Evolutionary conservation across 331 rosid genomes (phyloP).

Genomic region (Arachis monticola): DNA sequence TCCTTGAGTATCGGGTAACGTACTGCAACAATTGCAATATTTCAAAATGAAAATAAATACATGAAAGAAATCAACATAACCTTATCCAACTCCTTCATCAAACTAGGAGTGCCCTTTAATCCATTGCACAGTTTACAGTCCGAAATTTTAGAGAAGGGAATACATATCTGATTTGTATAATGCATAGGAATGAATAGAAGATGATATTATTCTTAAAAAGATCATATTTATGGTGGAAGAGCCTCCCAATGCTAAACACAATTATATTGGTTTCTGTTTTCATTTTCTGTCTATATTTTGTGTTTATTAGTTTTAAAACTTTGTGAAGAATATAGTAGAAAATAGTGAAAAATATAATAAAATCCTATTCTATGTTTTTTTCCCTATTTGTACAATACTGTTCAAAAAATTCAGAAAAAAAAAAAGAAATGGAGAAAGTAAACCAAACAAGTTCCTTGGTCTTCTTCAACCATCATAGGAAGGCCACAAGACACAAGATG

Average conservation of each 20-base stretch:
- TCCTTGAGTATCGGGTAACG: conserved; percentile 82
- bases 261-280: too few relatives aligned
- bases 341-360: too few relatives aligned
- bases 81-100: too few relatives aligned
- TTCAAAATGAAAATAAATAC: conserved; percentile 13
- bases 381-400: too few relatives aligned
- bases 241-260: background rate
- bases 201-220: conserved; percentile 12
- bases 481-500: conserved; percentile 20
- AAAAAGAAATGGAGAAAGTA: too few relatives aligned
- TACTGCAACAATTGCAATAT: conserved; percentile 58
- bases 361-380: too few relatives aligned
- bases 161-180: background rate
- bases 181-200: background rate
- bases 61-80: conserved; percentile 8
- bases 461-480: background rate
- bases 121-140: too few relatives aligned
- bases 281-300: too few relatives aligned
- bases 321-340: background rate
- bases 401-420: too few relatives aligned
- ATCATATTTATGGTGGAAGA: background rate
- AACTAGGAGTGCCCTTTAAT: too few relatives aligned
- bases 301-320: background rate
- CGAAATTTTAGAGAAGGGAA: too few relatives aligned
- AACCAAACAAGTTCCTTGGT: too few relatives aligned